Evolutionary conservation across 257 asterid species (phyloP), one percentile per base, ranked within the genome.

Genomic region (Ophiorrhiza pumila): DNA sequence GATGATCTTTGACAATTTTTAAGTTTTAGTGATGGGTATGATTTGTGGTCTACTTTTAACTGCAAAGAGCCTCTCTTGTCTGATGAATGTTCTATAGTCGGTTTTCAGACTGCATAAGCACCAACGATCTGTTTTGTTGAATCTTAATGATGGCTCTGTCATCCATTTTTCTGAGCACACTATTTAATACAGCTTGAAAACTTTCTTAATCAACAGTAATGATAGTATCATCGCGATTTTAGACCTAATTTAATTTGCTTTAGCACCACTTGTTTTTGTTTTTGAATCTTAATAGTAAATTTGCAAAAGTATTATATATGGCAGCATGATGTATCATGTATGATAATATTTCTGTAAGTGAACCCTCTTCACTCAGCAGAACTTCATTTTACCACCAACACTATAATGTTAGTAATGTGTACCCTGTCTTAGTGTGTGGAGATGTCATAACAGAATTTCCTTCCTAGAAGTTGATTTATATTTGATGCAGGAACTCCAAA

Each of bases 401-500:
- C 22, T 2, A 2, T 47, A 0, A 47, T 10, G 18, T 47, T 47
- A 47, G 53, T 47, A 20, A 47, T 47, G 53, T 1, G 18, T 47
- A 47, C 53, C 10, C 4, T 47, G 13, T 22, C 15, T 47, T 47
- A 37, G 42, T 7, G 45, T 23, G 18, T 64, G 52, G 49, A 64
- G 23, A 42, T 42, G 14, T 12, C 17, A 43, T 65, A 7, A 29
- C 7, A 9, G 7, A 32, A 22, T 34, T 25, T 70, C 55, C 41
- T 5, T 25, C 23, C 9, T 17, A 23, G 53, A 65, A 41, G 55
- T 72, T 62, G 34, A 52, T 59, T 43, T 34, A 11, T 68, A 3
- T 71, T 42, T 64, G 25, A 37, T 59, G 20, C 73, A 95, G 99
- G 98, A 95, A 79, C 82, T 95, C 71, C 96, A 90, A 86, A 95